Percentiles rank a stretch among this genome's conserved stretches.
Conservation (phyloP, 2,329 filamentous ascomycete genomes). For the Penicillium verrucosum region DNA sequence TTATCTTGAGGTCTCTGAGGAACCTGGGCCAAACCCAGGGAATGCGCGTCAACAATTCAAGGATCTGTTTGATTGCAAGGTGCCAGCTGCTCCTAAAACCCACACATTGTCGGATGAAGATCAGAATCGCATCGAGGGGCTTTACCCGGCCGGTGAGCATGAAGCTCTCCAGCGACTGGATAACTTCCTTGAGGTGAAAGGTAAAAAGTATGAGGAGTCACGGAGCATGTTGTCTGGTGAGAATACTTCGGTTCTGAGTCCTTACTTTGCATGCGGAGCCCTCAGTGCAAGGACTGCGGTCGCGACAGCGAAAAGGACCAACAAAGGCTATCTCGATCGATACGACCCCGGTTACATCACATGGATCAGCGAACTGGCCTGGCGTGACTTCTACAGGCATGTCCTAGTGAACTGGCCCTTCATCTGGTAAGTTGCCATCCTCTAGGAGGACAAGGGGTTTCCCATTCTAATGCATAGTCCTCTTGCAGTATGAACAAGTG, state of each 20-base stretch:
- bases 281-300: slow-evolving; percentile 67
- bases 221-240: slow-evolving; percentile 65
- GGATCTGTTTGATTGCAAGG: slow-evolving; percentile 56
- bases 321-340: slow-evolving; percentile 61
- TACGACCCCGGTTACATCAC: slow-evolving; percentile 63
- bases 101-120: slow-evolving; percentile 62
- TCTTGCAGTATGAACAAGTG: slow-evolving; percentile 63
- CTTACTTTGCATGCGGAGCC: slow-evolving; percentile 68
- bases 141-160: slow-evolving; percentile 75
- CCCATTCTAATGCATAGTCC: neutral
- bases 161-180: slow-evolving; percentile 63
- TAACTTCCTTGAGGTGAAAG: slow-evolving; percentile 65
- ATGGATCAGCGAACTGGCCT: slow-evolving; percentile 82
- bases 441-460: too few species aligned
- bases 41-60: slow-evolving; percentile 49
- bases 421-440: slow-evolving; percentile 35
- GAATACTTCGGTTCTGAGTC: slow-evolving; percentile 66
- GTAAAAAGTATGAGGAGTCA: slow-evolving; percentile 58
- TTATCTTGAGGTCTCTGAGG: slow-evolving; percentile 60
- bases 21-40: slow-evolving; percentile 56
- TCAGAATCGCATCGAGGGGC: slow-evolving; percentile 51
- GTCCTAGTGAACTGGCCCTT: slow-evolving; percentile 84
- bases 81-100: slow-evolving; percentile 61
- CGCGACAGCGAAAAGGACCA: slow-evolving; percentile 58
- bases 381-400: slow-evolving; percentile 86